Conservation (phyloP, 179 eudicot genomes). For the Amaranthus tricolor region DNA sequence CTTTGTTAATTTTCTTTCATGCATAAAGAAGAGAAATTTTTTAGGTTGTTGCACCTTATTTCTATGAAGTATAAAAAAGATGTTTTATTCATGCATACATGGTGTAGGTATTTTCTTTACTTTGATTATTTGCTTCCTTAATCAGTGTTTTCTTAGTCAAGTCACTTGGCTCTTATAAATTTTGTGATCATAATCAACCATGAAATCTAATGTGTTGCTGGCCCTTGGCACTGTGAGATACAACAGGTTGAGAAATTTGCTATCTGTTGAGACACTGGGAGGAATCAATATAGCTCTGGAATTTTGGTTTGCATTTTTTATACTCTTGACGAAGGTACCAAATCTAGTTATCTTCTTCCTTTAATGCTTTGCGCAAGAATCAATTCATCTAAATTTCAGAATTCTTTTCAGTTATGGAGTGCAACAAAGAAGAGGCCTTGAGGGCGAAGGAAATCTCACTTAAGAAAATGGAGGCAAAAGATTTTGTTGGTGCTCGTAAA, state of each 20-base stretch:
- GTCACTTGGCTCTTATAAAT: no score
- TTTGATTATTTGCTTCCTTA: not conserved
- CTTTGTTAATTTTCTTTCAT: not conserved
- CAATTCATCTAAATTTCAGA: not conserved
- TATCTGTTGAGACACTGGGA: constrained; percentile 18
- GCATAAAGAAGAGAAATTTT: not conserved
- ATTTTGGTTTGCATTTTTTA: constrained; percentile 15
- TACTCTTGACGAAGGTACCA: constrained; percentile 23
- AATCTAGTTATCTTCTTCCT: not conserved
- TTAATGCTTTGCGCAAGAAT: not conserved
- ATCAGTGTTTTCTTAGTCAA: not conserved
- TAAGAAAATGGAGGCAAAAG: constrained; percentile 53
- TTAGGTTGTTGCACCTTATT: not conserved
- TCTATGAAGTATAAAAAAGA: not conserved
- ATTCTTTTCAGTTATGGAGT: constrained; percentile 56
- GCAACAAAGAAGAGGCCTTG: constrained; percentile 81
- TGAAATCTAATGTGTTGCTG: constrained; percentile 10
- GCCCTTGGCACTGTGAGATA: constrained; percentile 20
- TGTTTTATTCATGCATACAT: not conserved
- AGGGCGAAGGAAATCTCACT: constrained; percentile 69
- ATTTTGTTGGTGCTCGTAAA: constrained; percentile 58
- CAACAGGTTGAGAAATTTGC: constrained; percentile 1
- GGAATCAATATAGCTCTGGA: constrained; percentile 21
- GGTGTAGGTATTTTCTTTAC: not conserved
- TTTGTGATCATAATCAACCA: not conserved